A percentile compares a stretch with the other conserved stretches of the same genome.
phyloP scores from a whole-genome alignment of 2,329 filamentous ascomycete species.

The Hansfordia pulvinata region DNA sequence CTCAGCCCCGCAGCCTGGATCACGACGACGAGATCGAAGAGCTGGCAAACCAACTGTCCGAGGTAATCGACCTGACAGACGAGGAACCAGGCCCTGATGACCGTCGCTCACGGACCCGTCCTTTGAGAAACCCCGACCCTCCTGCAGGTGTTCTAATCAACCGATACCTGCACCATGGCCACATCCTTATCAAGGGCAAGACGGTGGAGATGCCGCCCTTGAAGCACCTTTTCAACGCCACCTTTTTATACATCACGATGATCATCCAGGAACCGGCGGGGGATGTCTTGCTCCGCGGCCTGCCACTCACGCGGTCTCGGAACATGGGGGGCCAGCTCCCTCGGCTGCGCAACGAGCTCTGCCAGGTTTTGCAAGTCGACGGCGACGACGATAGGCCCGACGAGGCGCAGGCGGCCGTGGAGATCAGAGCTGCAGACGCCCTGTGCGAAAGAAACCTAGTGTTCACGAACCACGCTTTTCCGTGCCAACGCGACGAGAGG shows the following conservation, averaged over 20 bases:
- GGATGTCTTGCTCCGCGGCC: conserved; percentile 12
- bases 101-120: conserved; percentile 4
- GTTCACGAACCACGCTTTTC: conserved; percentile 19
- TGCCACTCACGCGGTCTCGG: conserved; percentile 14
- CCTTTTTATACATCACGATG: conserved; percentile 11
- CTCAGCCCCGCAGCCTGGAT: no score
- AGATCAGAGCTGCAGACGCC: conserved; percentile 11
- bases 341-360: conserved; percentile 15
- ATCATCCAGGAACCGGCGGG: conserved; percentile 8
- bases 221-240: conserved; percentile 5
- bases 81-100: neutral
- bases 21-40: conserved; percentile 3
- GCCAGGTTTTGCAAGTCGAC: conserved; percentile 13
- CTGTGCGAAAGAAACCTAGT: conserved; percentile 12
- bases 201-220: conserved; percentile 9
- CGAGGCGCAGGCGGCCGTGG: conserved; percentile 12
- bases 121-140: no score
- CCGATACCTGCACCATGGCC: conserved; percentile 4
- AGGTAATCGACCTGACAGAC: conserved; percentile 13
- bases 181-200: conserved; percentile 6
- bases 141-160: conserved; percentile 1
- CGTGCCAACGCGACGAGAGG: conserved; percentile 10
- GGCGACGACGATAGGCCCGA: conserved; percentile 10
- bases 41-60: conserved; percentile 6
- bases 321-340: conserved; percentile 13